Evolutionary conservation across 495 filamentous ascomycete genomes (phyloP).

Genomic region (Glonium stellatum): DNA sequence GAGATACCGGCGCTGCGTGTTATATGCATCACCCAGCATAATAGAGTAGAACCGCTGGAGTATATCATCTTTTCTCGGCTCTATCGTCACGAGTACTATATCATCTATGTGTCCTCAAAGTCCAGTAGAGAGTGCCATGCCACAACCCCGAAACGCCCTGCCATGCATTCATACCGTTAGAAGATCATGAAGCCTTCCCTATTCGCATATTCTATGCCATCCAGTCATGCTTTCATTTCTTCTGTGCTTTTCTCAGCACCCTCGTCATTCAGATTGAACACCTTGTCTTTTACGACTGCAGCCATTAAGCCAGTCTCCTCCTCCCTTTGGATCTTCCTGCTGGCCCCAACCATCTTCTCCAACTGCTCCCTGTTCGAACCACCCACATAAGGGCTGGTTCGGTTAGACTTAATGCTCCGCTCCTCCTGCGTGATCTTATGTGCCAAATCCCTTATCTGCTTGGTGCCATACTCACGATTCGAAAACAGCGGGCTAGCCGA

Average conservation of each 20-base stretch:
- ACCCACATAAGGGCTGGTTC: slow-evolving; percentile 7
- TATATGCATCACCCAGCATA: too few species aligned
- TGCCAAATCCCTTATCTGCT: slow-evolving; percentile 83
- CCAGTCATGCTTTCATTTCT: slow-evolving; percentile 1
- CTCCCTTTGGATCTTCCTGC: slow-evolving; percentile 91
- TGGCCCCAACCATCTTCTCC: slow-evolving; percentile 71
- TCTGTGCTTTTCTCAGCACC: slow-evolving; percentile 20
- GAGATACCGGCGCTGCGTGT: too few species aligned
- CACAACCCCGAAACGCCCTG: slow-evolving; percentile 13
- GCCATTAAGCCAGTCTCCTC: slow-evolving; percentile 80
- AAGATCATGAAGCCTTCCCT: slow-evolving; percentile 1
- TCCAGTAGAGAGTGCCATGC: background rate
- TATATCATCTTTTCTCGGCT: too few species aligned
- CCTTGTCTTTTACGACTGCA: slow-evolving; percentile 72
- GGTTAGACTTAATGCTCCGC: slow-evolving; percentile 29
- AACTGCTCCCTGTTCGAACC: slow-evolving; percentile 54
- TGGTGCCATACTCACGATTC: slow-evolving; percentile 86
- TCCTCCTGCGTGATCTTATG: slow-evolving; percentile 67
- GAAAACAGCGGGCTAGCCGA: slow-evolving; percentile 88
- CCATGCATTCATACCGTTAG: slow-evolving; percentile 14
- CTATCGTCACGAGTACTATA: too few species aligned
- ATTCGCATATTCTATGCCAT: too few species aligned
- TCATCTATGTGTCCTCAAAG: too few species aligned
- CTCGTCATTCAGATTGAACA: slow-evolving; percentile 51
- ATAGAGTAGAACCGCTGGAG: too few species aligned